Evolutionary conservation across 768 basidiomycete species (phyloP).

Genomic region (Lentinula edodes): DNA sequence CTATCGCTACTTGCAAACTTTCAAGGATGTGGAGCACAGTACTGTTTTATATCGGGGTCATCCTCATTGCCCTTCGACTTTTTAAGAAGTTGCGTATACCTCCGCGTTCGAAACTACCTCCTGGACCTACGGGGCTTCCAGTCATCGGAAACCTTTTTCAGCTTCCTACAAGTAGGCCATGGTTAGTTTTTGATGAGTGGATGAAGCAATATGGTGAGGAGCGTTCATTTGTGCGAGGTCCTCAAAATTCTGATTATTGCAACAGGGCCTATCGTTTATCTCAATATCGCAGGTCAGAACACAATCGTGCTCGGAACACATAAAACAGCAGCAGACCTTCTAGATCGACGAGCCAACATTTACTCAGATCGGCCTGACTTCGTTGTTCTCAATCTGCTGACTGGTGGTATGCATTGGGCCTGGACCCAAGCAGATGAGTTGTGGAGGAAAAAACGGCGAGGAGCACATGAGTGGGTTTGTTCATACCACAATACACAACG

Average conservation of each 20-base stretch:
- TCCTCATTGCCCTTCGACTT: background rate
- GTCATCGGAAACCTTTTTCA: conserved; percentile 29
- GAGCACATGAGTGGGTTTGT: conserved; percentile 17
- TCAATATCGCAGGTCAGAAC: background rate
- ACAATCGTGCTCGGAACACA: background rate
- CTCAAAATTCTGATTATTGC: too few species aligned
- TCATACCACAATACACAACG: background rate
- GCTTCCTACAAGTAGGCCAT: conserved; percentile 19
- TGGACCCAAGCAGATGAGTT: background rate
- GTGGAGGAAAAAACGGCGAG: conserved; percentile 10
- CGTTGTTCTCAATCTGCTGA: background rate
- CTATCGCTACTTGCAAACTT: background rate
- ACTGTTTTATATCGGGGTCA: background rate
- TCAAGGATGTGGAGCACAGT: background rate
- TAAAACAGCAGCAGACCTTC: conserved; percentile 2
- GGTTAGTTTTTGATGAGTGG: conserved; percentile 25
- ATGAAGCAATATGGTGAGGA: conserved; percentile 25
- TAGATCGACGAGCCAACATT: background rate
- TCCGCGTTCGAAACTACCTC: conserved; percentile 17
- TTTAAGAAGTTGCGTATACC: background rate
- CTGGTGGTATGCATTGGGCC: background rate
- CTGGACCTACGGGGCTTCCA: conserved; percentile 34
- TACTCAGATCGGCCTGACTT: background rate
- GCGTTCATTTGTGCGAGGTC: too few species aligned
- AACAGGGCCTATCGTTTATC: conserved; percentile 5